These are phyloP conservation scores for Talaromyces sp. DNA, from an alignment of 2,329 filamentous ascomycete species.

Conservation along the genomic window DNA sequence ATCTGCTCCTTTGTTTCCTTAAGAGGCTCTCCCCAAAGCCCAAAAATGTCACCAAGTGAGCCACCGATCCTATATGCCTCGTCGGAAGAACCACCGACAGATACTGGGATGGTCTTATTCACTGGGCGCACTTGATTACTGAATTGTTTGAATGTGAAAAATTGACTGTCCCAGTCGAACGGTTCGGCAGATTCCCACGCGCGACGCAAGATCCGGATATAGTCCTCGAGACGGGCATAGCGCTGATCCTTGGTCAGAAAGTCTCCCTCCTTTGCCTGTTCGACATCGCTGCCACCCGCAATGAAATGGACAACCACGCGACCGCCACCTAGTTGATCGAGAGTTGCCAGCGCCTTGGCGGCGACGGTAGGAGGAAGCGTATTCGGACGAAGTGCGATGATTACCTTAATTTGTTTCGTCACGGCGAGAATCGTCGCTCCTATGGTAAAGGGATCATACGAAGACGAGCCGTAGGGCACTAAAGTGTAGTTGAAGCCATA, in stretches of 20 bases:
- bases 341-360: slow-evolving; percentile 59
- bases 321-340: slow-evolving; percentile 57
- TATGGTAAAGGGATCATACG: slow-evolving; percentile 56
- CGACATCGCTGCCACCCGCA: slow-evolving; percentile 58
- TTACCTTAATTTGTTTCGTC: slow-evolving; percentile 59
- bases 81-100: slow-evolving; percentile 57
- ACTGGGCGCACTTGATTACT: slow-evolving; percentile 53
- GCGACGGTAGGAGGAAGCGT: slow-evolving; percentile 61
- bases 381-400: slow-evolving; percentile 61
- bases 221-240: slow-evolving; percentile 58
- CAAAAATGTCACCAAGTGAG: slow-evolving; percentile 59
- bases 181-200: slow-evolving; percentile 57
- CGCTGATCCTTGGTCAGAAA: slow-evolving; percentile 57
- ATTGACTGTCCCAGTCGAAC: slow-evolving; percentile 60
- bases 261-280: slow-evolving; percentile 60
- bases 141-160: slow-evolving; percentile 60
- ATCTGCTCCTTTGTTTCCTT: slow-evolving; percentile 64
- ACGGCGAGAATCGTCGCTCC: slow-evolving; percentile 56
- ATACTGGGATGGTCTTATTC: slow-evolving; percentile 55
- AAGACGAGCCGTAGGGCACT: slow-evolving; percentile 57
- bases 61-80: slow-evolving; percentile 60
- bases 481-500: slow-evolving; percentile 62
- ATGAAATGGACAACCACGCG: slow-evolving; percentile 62
- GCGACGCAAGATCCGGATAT: slow-evolving; percentile 58
- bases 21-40: slow-evolving; percentile 61